phyloP scores from a whole-genome alignment of 2,329 filamentous ascomycete genomes.

The Periconia macrospinosa region DNA sequence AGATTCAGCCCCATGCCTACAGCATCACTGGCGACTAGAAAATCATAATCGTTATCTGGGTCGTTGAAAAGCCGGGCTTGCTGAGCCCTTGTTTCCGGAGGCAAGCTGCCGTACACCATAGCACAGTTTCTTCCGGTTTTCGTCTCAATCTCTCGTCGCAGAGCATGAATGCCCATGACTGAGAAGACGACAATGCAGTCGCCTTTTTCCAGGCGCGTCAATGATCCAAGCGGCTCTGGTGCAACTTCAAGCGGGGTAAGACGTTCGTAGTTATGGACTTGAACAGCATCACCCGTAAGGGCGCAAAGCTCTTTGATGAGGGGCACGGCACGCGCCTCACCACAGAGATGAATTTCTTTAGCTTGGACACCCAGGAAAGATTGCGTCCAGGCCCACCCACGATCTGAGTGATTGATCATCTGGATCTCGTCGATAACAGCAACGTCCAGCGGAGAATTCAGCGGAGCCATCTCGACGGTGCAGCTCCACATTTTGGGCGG shows the following conservation, averaged over 20 bases:
- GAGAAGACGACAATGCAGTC: constrained; percentile 91
- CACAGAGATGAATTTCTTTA: constrained; percentile 89
- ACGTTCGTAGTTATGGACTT: constrained; percentile 81
- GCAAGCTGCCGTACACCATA: constrained; percentile 88
- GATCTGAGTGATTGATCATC: constrained; percentile 80
- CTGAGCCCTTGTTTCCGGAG: constrained; percentile 87
- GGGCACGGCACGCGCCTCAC: constrained; percentile 80
- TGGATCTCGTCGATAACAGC: constrained; percentile 98
- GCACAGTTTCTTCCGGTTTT: constrained; percentile 79
- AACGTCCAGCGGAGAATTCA: constrained; percentile 71
- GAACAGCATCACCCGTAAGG: constrained; percentile 76
- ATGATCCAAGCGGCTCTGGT: constrained; percentile 64
- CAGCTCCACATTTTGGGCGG: constrained; percentile 70
- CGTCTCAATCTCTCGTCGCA: constrained; percentile 78
- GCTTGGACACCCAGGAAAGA: constrained; percentile 86
- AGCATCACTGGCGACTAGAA: constrained; percentile 88
- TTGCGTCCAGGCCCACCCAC: constrained; percentile 94
- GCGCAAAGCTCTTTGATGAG: constrained; percentile 78
- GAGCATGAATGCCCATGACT: constrained; percentile 74
- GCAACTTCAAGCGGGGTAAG: constrained; percentile 76
- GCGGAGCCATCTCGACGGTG: constrained; percentile 86
- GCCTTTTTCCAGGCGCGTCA: constrained; percentile 77
- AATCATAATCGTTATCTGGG: constrained; percentile 93
- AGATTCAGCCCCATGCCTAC: constrained; percentile 97
- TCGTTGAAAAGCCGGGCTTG: constrained; percentile 95